Evolutionary conservation across 805 yeast species (phyloP).

Genomic region (Candida nanaspora): DNA sequence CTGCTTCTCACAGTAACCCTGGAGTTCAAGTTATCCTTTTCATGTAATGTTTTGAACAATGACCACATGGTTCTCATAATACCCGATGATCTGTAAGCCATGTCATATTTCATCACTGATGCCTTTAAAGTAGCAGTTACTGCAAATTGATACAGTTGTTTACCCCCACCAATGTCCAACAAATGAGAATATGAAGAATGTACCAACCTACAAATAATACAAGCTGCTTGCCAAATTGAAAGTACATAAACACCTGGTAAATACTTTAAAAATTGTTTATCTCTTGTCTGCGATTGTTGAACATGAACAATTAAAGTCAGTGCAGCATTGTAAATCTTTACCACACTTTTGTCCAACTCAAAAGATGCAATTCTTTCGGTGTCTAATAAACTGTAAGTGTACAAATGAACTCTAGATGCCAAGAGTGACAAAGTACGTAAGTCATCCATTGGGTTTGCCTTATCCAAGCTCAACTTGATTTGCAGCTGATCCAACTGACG

Average conservation of each 20-base stretch:
- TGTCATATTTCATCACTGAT: conserved; percentile 83
- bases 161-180: conserved; percentile 67
- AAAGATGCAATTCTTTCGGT: conserved; percentile 39
- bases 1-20: conserved; percentile 66
- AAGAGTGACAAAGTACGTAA: conserved; percentile 61
- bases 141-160: conserved; percentile 58
- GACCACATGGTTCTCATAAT: conserved; percentile 95
- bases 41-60: conserved; percentile 61
- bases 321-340: conserved; percentile 75
- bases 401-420: conserved; percentile 73
- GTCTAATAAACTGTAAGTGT: conserved; percentile 77
- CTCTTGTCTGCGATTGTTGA: conserved; percentile 48
- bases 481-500: conserved; percentile 76
- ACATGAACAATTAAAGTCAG: conserved; percentile 64
- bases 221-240: conserved; percentile 88
- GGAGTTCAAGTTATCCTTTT: conserved; percentile 32
- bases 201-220: conserved; percentile 69
- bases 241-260: conserved; percentile 79
- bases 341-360: conserved; percentile 67
- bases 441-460: conserved; percentile 48
- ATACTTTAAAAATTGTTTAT: conserved; percentile 60
- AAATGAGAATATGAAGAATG: conserved; percentile 67
- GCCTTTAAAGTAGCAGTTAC: conserved; percentile 66
- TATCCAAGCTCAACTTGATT: conserved; percentile 33
- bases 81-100: conserved; percentile 88